Conservation (phyloP, 768 basidiomycete genomes). For the Daedaleopsis sinensis region DNA sequence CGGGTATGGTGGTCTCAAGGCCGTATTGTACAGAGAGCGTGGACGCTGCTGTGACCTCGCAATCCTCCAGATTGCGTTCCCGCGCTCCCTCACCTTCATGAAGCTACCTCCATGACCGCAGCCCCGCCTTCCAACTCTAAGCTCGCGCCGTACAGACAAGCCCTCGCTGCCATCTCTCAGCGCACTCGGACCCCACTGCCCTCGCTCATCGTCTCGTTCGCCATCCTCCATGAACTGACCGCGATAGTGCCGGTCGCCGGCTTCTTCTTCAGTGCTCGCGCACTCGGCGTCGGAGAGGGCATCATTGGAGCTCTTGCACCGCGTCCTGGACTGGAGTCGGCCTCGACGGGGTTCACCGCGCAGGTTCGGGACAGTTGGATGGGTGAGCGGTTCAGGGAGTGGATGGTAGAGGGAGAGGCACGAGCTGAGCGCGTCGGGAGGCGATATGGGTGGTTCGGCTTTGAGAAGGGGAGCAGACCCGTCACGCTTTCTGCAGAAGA, state of each 20-base stretch:
- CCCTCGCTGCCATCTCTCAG: slow-evolving; percentile 62
- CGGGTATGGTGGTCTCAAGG: too few relatives aligned
- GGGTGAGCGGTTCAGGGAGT: slow-evolving; percentile 39
- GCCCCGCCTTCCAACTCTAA: slow-evolving; percentile 26
- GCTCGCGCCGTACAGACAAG: slow-evolving; percentile 52
- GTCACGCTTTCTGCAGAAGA: background rate
- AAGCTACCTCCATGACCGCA: slow-evolving; percentile 16
- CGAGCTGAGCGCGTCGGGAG: slow-evolving; percentile 73
- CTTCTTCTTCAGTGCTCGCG: slow-evolving; percentile 70
- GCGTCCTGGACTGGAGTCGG: background rate
- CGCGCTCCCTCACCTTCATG: too few relatives aligned
- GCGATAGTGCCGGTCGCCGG: slow-evolving; percentile 76
- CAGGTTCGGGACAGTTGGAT: slow-evolving; percentile 40
- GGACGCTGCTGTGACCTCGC: too few relatives aligned
- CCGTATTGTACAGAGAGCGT: too few relatives aligned
- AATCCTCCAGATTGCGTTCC: too few relatives aligned
- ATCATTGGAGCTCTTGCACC: slow-evolving; percentile 45
- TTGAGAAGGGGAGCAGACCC: slow-evolving; percentile 47
- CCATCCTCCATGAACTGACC: slow-evolving; percentile 83
- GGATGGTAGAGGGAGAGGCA: slow-evolving; percentile 79
- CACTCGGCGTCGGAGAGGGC: slow-evolving; percentile 68
- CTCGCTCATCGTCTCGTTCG: slow-evolving; percentile 78
- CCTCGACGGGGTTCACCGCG: background rate
- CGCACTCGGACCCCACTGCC: slow-evolving; percentile 77
- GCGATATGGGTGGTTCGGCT: slow-evolving; percentile 83